These are phyloP conservation scores for Lactarius sp. DNA, from an alignment of 768 basidiomycete species.

Conservation along the genomic window DNA sequence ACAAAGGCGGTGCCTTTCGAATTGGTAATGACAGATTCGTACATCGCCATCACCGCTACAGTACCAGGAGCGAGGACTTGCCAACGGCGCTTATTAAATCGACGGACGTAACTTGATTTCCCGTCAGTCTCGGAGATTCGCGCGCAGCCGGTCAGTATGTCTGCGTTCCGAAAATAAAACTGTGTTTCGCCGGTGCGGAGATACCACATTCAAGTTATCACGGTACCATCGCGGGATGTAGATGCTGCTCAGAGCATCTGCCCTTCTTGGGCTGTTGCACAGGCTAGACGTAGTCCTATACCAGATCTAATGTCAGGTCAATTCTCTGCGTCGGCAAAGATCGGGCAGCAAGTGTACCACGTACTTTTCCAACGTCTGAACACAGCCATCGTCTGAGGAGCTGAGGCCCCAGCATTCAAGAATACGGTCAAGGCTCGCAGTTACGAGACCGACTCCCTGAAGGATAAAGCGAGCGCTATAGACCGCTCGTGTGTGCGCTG, in stretches of 20 bases:
- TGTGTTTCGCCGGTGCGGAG: background rate
- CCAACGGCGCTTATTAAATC: background rate
- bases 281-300: background rate
- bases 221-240: background rate
- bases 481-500: background rate
- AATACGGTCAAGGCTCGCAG: background rate
- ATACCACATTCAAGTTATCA: background rate
- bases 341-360: too few species aligned
- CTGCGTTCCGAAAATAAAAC: background rate
- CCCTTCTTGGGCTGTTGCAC: background rate
- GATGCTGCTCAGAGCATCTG: background rate
- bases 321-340: too few species aligned
- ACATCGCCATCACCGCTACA: background rate
- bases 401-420: background rate
- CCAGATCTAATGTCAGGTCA: background rate
- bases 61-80: too few species aligned
- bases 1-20: background rate
- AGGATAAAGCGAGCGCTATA: background rate
- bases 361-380: background rate
- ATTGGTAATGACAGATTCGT: background rate
- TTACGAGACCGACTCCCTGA: background rate
- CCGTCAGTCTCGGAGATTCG: background rate
- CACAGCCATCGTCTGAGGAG: background rate
- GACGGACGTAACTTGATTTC: background rate
- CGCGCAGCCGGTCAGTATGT: background rate